phyloP scores from a whole-genome alignment of 306 rosid species.

The Begonia masoniana region DNA sequence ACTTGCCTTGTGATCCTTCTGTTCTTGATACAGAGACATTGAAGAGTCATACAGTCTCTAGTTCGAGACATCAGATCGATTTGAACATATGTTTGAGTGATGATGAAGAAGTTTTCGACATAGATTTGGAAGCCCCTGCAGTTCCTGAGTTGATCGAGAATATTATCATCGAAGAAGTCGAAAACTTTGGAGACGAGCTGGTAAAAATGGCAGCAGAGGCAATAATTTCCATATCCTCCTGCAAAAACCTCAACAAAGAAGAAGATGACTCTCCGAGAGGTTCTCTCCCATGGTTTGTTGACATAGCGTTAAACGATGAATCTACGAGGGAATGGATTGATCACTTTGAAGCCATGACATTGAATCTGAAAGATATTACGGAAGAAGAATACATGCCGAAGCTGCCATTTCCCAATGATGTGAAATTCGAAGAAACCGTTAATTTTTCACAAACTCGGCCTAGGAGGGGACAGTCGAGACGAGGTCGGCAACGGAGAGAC shows the following conservation, averaged over 20 bases:
- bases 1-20: conserved; percentile 62
- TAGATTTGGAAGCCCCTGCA: conserved; percentile 74
- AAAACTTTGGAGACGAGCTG: conserved; percentile 36
- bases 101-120: conserved; percentile 12
- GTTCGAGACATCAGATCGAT: conserved; percentile 9
- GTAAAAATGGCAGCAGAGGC: conserved; percentile 63
- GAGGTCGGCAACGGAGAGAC: conserved; percentile 93
- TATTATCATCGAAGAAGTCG: conserved; percentile 7
- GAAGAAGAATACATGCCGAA: conserved; percentile 92
- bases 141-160: conserved; percentile 39
- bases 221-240: conserved; percentile 47
- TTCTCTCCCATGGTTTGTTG: conserved; percentile 60
- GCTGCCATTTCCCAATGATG: conserved; percentile 64
- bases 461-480: conserved; percentile 70
- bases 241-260: conserved; percentile 13
- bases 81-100: conserved; percentile 11
- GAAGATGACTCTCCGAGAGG: conserved; percentile 25
- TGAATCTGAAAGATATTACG: conserved; percentile 42
- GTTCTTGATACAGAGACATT: conserved; percentile 28
- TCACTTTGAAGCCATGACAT: conserved; percentile 73
- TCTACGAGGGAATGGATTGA: conserved; percentile 41
- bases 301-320: conserved; percentile 28
- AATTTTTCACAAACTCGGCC: conserved; percentile 31
- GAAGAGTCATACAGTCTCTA: conserved; percentile 3
- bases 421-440: conserved; percentile 58